A percentile compares a stretch with the other conserved stretches of the same genome.
Conservation (phyloP, 2,329 filamentous ascomycete genomes). For the Mollisiaceae sp. region DNA sequence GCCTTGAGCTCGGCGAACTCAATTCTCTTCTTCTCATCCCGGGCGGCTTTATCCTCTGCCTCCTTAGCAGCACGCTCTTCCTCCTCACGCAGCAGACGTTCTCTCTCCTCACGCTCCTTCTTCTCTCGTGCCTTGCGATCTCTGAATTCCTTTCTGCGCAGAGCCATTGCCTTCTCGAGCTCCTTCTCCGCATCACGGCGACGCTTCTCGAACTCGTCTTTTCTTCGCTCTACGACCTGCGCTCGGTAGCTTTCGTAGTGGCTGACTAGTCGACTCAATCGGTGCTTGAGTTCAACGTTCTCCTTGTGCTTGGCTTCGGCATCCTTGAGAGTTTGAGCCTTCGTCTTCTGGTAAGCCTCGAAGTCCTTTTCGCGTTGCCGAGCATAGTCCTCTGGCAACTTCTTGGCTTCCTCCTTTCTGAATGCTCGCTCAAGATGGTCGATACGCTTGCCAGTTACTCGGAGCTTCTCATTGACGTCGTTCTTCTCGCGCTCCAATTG, state of each 20-base stretch:
- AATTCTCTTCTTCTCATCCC: constrained; percentile 79
- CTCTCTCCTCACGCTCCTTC: constrained; percentile 82
- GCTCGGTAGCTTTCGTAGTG: constrained; percentile 83
- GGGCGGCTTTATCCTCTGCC: constrained; percentile 81
- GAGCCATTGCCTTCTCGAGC: constrained; percentile 87
- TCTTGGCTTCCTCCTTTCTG: constrained; percentile 94
- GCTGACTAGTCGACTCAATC: constrained; percentile 83
- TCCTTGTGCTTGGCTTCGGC: constrained; percentile 89
- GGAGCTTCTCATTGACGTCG: constrained; percentile 87
- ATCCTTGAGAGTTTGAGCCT: constrained; percentile 77
- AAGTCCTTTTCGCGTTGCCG: constrained; percentile 79
- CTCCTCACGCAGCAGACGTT: constrained; percentile 78
- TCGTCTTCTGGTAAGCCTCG: constrained; percentile 79
- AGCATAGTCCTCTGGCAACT: constrained; percentile 84
- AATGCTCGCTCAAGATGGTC: constrained; percentile 97
- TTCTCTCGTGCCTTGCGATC: constrained; percentile 84
- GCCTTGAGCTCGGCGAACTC: constrained; percentile 71
- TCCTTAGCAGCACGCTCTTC: constrained; percentile 82
- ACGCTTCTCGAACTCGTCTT: constrained; percentile 94
- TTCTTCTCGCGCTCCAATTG: constrained; percentile 99
- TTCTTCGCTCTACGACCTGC: constrained; percentile 82
- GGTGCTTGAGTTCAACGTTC: constrained; percentile 91
- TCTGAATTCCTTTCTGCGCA: constrained; percentile 85
- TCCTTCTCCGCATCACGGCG: constrained; percentile 91
- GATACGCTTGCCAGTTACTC: constrained; percentile 91